A percentile compares a stretch with the other conserved stretches of the same genome.
Evolutionary conservation across 176 grass and related monocot species (phyloP).

Genomic region (Juncus inflexus): DNA sequence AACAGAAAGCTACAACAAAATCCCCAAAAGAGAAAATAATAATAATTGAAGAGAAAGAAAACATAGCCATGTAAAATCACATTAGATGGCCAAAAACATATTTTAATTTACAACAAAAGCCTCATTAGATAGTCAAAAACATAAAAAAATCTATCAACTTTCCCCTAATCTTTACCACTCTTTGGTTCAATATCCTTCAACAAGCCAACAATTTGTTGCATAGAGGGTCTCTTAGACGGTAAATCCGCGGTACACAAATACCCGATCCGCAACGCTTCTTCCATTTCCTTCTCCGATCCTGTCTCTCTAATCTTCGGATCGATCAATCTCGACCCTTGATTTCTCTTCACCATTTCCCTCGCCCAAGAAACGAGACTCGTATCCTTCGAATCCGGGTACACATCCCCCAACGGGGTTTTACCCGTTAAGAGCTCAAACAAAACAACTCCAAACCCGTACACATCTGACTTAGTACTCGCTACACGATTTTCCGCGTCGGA

Average conservation of each 20-base stretch:
- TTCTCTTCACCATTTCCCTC: conserved; percentile 75
- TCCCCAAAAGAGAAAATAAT: conserved; percentile 4
- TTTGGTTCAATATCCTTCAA: conserved; percentile 96
- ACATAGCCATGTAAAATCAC: conserved; percentile 1
- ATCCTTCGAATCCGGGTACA: conserved; percentile 57
- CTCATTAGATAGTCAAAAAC: conserved; percentile 19
- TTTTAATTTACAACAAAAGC: conserved; percentile 26
- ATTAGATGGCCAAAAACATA: conserved; percentile 18
- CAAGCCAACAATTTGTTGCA: conserved; percentile 97
- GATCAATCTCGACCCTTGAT: conserved; percentile 49
- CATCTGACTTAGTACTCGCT: conserved; percentile 61
- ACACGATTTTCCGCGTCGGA: conserved; percentile 43
- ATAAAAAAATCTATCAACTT: conserved; percentile 7
- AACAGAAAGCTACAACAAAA: conserved; percentile 18
- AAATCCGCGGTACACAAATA: conserved; percentile 87
- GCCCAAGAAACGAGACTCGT: conserved; percentile 65
- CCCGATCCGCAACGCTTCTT: conserved; percentile 72
- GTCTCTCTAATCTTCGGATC: conserved; percentile 75
- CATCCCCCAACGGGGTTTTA: conserved; percentile 73
- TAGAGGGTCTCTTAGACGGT: conserved; percentile 82
- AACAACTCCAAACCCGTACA: conserved; percentile 81
- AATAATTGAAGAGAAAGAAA: not conserved
- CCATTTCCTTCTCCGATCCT: conserved; percentile 58
- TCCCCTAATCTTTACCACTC: conserved; percentile 36
- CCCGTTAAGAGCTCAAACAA: conserved; percentile 83